Evolutionary conservation across 495 filamentous ascomycete genomes (phyloP).

Genomic region (Apodospora peruviana): DNA sequence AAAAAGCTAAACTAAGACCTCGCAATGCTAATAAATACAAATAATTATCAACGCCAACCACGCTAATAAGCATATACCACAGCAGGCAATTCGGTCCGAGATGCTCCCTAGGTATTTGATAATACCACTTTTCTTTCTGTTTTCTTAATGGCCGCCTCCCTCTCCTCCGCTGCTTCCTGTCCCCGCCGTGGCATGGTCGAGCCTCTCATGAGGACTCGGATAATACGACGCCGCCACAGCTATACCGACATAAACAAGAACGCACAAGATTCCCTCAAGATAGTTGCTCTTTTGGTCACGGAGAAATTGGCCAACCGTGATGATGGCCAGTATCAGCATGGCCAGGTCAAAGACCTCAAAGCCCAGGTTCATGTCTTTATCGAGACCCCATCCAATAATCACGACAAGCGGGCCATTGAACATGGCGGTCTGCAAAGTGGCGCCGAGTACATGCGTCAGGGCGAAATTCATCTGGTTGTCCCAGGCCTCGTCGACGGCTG

Average conservation of each 20-base stretch:
- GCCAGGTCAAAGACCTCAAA: conserved; percentile 90
- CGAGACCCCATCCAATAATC: conserved; percentile 77
- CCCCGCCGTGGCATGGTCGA: not conserved
- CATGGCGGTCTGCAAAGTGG: conserved; percentile 84
- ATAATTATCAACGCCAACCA: too few species aligned
- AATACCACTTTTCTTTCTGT: too few species aligned
- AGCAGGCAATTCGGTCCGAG: too few species aligned
- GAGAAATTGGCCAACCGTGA: conserved; percentile 79
- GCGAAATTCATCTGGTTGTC: conserved; percentile 88
- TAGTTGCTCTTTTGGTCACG: conserved; percentile 77
- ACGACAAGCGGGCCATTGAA: conserved; percentile 83
- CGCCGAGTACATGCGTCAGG: conserved; percentile 80
- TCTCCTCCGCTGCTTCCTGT: not conserved
- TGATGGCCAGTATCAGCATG: conserved; percentile 76
- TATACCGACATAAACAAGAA: conserved; percentile 62
- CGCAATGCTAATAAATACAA: too few species aligned
- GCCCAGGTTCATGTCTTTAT: conserved; percentile 66
- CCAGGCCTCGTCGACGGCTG: conserved; percentile 86
- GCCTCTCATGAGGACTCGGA: conserved; percentile 40
- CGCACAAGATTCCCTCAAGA: conserved; percentile 70
- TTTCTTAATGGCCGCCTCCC: conserved; percentile 2
- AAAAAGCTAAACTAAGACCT: too few species aligned
- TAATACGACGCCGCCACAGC: conserved; percentile 58
- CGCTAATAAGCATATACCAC: too few species aligned
- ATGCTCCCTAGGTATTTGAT: too few species aligned